Conservation (phyloP, 352 stramenopile species). For the Phytophthora lateralis region DNA sequence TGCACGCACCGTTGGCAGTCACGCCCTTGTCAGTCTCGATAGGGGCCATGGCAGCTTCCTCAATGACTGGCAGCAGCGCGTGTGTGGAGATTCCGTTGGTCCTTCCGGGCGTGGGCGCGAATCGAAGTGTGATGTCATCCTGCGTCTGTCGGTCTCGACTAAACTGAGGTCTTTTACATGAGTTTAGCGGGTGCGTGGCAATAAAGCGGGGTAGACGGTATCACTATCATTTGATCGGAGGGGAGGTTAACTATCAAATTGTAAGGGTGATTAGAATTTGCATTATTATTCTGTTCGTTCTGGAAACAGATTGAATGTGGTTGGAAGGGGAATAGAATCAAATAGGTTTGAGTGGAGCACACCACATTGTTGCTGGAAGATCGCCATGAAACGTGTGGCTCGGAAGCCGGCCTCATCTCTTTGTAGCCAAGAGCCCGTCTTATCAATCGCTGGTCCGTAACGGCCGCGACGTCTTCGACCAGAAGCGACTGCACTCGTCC, state of each 20-base stretch:
- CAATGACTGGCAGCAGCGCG: constrained; percentile 5
- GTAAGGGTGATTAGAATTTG: too few species aligned
- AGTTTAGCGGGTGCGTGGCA: background rate
- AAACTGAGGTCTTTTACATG: background rate
- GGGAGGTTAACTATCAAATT: too few species aligned
- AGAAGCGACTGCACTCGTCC: constrained; percentile 2
- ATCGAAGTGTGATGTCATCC: constrained; percentile 49
- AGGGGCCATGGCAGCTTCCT: constrained; percentile 35
- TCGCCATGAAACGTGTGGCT: constrained; percentile 33
- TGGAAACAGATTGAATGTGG: background rate
- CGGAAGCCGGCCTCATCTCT: constrained; percentile 22
- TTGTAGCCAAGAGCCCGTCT: constrained; percentile 26
- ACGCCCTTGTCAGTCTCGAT: constrained; percentile 39
- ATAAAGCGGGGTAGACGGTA: background rate
- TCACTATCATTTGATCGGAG: background rate
- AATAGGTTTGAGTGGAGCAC: background rate
- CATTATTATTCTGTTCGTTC: too few species aligned
- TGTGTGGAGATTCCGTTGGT: constrained; percentile 30
- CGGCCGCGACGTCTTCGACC: background rate
- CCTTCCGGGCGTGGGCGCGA: constrained; percentile 27
- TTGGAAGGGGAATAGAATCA: background rate
- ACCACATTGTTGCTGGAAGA: constrained; percentile 29
- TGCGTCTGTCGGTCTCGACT: background rate
- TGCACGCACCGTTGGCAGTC: constrained; percentile 25
- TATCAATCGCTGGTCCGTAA: constrained; percentile 15